Evolutionary conservation across 257 asterid genomes (phyloP), one percentile per base, ranked within the genome.

Genomic region (Thymus mandschuricus): DNA sequence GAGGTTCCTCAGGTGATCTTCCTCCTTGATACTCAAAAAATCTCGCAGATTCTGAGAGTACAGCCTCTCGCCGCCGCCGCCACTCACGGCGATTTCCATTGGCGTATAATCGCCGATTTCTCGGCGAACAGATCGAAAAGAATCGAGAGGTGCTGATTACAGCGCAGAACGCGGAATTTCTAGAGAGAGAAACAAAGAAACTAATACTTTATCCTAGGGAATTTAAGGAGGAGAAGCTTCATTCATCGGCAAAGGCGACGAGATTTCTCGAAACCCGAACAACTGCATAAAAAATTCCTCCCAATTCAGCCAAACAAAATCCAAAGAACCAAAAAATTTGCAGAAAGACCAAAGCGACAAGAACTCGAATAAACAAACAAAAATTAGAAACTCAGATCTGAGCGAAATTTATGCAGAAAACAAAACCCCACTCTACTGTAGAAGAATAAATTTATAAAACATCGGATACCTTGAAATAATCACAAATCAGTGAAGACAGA

Each of bases 21-120:
- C 85, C 72, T 83, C 86, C 54, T 79, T 78, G 38, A 76, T 74
- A 49, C 82, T 63, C 63, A 81, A 58, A 64, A 81, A 64, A 8
- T 84, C 86, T 12, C 84, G 77, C 46, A 81, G 75, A 73, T 84
- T 79, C 38, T 80, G 83, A 60, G 83, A 78, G 71, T 64, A 74
- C n/a, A 81, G 64, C 44, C 55, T 67, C 74, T 74, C 81, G 55
- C 75, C 74, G 51, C 57, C 76, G 15, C 70, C 73, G 35, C 56
- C 68, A 8, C 65, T 66, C 64, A 46, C 73, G 72, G 10, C 80
- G 72, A 70, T 21, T 66, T 65, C 78, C 78, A 76, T 76, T n/a
- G 54, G 1, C 69, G 45, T 10, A 15, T 10, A 64, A 69, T 69
- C 38, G 59, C 77, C 65, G 50, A 45, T 62, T 55, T 11, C 60